Percentiles rank a stretch among this genome's conserved stretches.
Evolutionary conservation across 257 asterid genomes (phyloP).

Genomic region (Ocimum tenuiflorum): DNA sequence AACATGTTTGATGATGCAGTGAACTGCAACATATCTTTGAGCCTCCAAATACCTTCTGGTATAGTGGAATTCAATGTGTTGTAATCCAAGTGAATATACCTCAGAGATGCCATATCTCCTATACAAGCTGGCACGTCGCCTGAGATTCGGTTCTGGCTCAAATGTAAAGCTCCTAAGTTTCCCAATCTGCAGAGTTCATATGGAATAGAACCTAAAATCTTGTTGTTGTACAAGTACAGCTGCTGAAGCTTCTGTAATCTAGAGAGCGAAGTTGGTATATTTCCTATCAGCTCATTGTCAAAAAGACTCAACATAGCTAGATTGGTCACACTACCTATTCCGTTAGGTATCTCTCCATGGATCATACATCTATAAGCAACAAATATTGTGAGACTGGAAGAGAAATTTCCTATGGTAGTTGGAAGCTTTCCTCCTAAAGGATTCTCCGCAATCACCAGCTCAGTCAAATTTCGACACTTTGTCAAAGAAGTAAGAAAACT

Average conservation of each 20-base stretch:
- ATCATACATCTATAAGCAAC: background rate
- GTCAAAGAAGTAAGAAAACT: slow-evolving; percentile 7
- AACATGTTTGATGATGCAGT: slow-evolving; percentile 7
- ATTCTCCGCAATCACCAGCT: background rate
- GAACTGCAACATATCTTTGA: background rate
- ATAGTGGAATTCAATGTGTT: slow-evolving; percentile 12
- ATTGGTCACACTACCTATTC: slow-evolving; percentile 11
- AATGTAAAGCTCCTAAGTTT: background rate
- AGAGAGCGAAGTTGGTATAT: background rate
- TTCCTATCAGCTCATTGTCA: slow-evolving; percentile 1
- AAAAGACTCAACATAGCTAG: slow-evolving; percentile 2
- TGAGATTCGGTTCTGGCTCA: background rate
- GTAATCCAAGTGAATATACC: background rate
- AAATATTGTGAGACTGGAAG: slow-evolving; percentile 1
- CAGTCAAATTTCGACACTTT: background rate
- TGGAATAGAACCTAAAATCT: background rate
- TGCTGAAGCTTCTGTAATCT: slow-evolving; percentile 8
- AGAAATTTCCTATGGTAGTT: slow-evolving; percentile 6
- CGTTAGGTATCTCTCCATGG: background rate
- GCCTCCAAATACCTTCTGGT: slow-evolving; percentile 16
- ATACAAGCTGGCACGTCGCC: slow-evolving; percentile 7
- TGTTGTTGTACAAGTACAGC: background rate
- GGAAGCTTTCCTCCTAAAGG: slow-evolving; percentile 8
- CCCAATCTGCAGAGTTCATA: background rate
- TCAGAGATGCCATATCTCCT: background rate